Evolutionary conservation across 1,284 basidiomycete species (phyloP), one percentile per base, ranked within the genome.

Genomic region (Cystodermella granulosa): DNA sequence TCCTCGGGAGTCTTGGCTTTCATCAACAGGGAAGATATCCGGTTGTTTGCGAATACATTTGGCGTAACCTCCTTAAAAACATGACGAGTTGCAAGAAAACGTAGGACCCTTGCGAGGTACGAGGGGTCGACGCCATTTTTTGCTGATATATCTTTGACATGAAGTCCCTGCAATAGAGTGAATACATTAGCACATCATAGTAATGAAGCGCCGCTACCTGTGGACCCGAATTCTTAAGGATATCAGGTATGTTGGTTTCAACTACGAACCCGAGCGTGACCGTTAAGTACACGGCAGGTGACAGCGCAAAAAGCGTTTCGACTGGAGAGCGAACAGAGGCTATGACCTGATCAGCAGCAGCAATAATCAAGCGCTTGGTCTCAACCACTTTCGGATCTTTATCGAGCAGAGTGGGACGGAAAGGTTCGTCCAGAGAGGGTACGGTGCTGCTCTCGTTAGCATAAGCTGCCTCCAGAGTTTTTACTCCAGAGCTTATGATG

Each of bases 171-270:
- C 8, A 43, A n/a, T n/a, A n/a, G n/a, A n/a, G n/a, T n/a, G 67
- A 3, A 77, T 81, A 14, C 79, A 77, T 44, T 80, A 80, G 11
- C 80, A 73, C 1, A 87, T 66, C 13, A 86, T 77, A 57, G 87
- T 84, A 5, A 77, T 74, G 20, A 77, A 73, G 56, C 85, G 80
- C 2, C 81, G 74, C 2, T 80, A 79, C 58, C 85, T 83, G 14
- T 85, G 58, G 38, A 87, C 70, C 18, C 84, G 76, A 58, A 87
- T 66, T 57, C 82, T 84, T 7, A 81, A 76, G 0, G 84, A 81
- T 16, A 87, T 68, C 56, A 84, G 81, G 54, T 84, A 85, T 83
- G 85, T 28, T 39, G 26, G 35, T 20, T 43, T 36, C 20, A 28
- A 28, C 15, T 43, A 21, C 5, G 24, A 39, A 26, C 39, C 39